Base-by-base conservation (phyloP, 2,329 filamentous ascomycete species). In the Capronia epimyces region DNA sequence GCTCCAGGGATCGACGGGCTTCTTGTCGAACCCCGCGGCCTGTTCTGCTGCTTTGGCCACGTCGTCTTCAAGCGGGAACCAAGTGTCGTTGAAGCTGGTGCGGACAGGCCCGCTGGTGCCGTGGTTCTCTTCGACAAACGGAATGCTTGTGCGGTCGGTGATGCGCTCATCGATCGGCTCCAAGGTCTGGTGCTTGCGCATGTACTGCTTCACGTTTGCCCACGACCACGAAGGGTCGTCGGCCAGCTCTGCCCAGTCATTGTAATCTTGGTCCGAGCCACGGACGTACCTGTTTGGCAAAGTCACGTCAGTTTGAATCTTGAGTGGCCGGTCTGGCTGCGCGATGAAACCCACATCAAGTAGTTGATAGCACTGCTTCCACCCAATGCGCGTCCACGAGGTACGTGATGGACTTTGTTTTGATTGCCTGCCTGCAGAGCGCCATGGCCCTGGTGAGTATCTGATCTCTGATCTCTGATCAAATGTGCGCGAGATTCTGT, bases 21-120 rank as follows among this genome's bases (percentile, higher is more conserved):
- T 60, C 34, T 58, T 58, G 42, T 41, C 45, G 22, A 57, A 49
- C 1, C 59, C 59, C 8, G 48, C 18, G 12, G 45, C 55, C 13
- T 57, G 31, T 21, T 61, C 55, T 15, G 52, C 55, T 7, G 57
- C 59, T 25, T 58, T 52, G 44, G 57, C 46, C n/a, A 58, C 34
- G 18, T 58, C 53, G 40, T 60, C 57, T 31, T 60, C 55, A 13
- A 61, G 51, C 12, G 55, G 55, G 10, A 58, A 48, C 15, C 46
- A 34, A 18, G 42, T 56, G 41, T 53, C 51, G 32, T 60, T 61
- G 46, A 60, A 64, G 13, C 60, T 55, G 9, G 64, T 69, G 13
- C 65, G 60, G n/a, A 71, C 37, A 12, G 67, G 68, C 0, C 69
- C 69, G 41, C 62, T 56, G 1, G 59, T 64, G 10, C 67, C 66